Evolutionary conservation across 192 early-diverging fungal species (phyloP), one percentile per base, ranked within the genome.

Genomic region (Backusella circina): DNA sequence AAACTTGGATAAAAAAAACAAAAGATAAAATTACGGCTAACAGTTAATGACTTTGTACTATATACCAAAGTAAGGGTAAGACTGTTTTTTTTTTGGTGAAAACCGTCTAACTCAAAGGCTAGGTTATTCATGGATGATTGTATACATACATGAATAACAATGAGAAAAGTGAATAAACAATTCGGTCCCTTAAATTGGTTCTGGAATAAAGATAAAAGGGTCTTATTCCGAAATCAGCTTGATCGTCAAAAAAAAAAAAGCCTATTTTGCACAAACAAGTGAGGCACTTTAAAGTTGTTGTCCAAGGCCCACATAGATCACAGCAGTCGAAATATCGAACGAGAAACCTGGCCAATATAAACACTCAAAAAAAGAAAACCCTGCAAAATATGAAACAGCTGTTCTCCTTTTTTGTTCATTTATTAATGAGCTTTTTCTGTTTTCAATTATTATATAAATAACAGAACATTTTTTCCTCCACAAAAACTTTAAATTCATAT

Each of bases 321-420:
- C 2, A 13, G 15, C 70, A 71, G 23, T 5, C 4, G 70, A 71
- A 71, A 47, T 47, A 23, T 28, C 28, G 39, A 30, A 71, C 26
- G 70, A 71, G 70, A 71, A 71, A 71, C 70, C 10, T 71, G 41
- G 5, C 70, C 70, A 71, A 71, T 71, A 3, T 31, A 50, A 51
- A 71, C 16, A 6, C 39, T 47, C 16, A 18, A 71, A 50, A n/a
- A 15, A n/a, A 13, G 39, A 51, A 47, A 67, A 67, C 66, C 2
- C 66, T 67, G 16, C 66, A 37, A 37, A n/a, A 37, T 67, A 16
- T 32, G 66, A 67, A 35, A 35, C 54, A 61, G 10, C 23, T 28
- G 21, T 28, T 61, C 54, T 61, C 23, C 23, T 26, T 61, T 61
- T 61, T 61, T 57, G n/a, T 61, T 57, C 23, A 57, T 57, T 26